Conservation (phyloP, 2,329 filamentous ascomycete species). For the Beauveria rudraprayagi region DNA sequence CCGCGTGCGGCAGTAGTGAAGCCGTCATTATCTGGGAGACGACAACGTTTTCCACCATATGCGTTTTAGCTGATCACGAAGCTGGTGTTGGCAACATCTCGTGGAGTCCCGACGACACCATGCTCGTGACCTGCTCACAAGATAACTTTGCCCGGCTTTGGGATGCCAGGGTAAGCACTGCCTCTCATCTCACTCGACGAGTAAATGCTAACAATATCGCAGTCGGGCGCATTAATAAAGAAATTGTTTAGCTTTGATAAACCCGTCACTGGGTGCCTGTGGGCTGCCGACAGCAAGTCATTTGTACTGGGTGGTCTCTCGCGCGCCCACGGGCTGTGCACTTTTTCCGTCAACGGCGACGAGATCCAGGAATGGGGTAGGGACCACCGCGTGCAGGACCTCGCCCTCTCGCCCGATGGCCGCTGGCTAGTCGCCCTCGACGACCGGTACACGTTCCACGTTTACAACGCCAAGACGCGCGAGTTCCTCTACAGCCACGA, state of each 20-base stretch:
- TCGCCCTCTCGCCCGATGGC: conserved; percentile 76
- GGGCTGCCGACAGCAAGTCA: conserved; percentile 67
- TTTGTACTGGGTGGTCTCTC: conserved; percentile 78
- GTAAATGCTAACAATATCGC: conserved; percentile 16
- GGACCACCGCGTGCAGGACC: conserved; percentile 70
- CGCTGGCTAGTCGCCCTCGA: conserved; percentile 73
- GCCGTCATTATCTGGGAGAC: conserved; percentile 78
- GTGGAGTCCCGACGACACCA: conserved; percentile 88
- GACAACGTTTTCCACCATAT: conserved; percentile 55
- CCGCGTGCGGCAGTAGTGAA: conserved; percentile 70
- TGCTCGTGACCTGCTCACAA: conserved; percentile 74
- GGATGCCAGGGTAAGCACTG: conserved; percentile 54
- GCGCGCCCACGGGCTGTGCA: conserved; percentile 54
- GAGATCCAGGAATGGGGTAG: conserved; percentile 58
- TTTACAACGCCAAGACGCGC: conserved; percentile 72
- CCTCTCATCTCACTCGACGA: not conserved
- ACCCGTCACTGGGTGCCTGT: conserved; percentile 83
- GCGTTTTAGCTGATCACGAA: conserved; percentile 57
- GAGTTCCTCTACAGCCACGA: conserved; percentile 69
- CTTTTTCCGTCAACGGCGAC: conserved; percentile 60
- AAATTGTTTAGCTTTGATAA: conserved; percentile 66
- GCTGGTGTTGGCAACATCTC: conserved; percentile 69
- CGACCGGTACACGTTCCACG: conserved; percentile 59
- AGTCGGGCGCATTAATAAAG: conserved; percentile 58
- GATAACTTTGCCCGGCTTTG: conserved; percentile 69